These are phyloP conservation scores for Pseudomicrostroma phylloplanum DNA, from an alignment of 1,284 basidiomycete genomes.

Conservation along the genomic window DNA sequence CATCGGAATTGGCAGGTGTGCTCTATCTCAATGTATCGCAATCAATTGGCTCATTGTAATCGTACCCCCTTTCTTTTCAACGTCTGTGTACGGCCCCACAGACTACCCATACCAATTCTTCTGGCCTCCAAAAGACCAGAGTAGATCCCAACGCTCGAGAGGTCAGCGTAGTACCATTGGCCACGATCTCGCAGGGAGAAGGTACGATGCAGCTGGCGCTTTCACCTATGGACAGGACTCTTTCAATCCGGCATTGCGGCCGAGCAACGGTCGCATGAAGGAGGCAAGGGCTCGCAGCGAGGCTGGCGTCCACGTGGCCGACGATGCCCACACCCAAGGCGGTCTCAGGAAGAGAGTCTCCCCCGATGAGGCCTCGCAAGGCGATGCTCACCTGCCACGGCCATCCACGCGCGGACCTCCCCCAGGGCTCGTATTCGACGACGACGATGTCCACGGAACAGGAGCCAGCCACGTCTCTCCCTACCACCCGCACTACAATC, in stretches of 20 bases:
- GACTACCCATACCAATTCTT: not conserved
- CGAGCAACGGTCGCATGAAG: constrained; percentile 4
- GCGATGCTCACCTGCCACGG: not conserved
- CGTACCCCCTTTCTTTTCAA: constrained; percentile 24
- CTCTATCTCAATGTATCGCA: constrained; percentile 3
- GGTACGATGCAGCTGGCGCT: constrained; percentile 22
- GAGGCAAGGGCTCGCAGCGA: no score
- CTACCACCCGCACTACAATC: constrained; percentile 16
- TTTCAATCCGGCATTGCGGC: constrained; percentile 27
- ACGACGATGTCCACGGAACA: not conserved
- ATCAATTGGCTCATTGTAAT: not conserved
- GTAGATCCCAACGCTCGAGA: not conserved
- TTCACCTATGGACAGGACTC: constrained; percentile 74
- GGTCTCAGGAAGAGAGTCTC: not conserved
- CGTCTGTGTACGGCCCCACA: not conserved
- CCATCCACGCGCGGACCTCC: not conserved
- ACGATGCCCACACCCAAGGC: not conserved
- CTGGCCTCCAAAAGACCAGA: constrained; percentile 15
- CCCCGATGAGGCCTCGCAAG: not conserved
- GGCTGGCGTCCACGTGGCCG: no score
- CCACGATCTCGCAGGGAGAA: not conserved
- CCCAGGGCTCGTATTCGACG: no score
- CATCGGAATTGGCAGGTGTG: not conserved
- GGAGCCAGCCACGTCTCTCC: constrained; percentile 9
- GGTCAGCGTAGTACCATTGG: no score